These are phyloP conservation scores for Aspergillus nanangensis DNA, from an alignment of 495 filamentous ascomycete genomes.

Conservation along the genomic window DNA sequence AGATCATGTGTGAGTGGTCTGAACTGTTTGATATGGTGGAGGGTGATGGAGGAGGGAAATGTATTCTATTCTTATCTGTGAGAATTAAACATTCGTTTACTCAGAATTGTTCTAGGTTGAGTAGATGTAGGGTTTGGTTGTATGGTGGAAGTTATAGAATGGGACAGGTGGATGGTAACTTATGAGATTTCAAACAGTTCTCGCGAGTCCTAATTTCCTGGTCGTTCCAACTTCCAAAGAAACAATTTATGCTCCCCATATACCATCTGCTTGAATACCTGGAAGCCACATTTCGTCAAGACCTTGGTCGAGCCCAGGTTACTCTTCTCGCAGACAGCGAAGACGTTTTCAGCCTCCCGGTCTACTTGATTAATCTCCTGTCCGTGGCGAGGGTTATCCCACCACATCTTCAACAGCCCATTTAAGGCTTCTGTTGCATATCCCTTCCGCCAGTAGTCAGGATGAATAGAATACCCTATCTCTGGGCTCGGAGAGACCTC, in stretches of 20 bases:
- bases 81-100: too few relatives aligned
- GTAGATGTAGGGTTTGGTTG: too few relatives aligned
- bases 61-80: too few relatives aligned
- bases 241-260: not conserved
- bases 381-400: not conserved
- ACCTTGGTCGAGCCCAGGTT: not conserved
- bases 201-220: too few relatives aligned
- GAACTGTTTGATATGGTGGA: too few relatives aligned
- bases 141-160: too few relatives aligned
- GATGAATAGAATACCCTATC: not conserved
- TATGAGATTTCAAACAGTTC: too few relatives aligned
- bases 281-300: not conserved
- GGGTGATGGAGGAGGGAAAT: too few relatives aligned
- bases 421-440: slow-evolving; percentile 2
- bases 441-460: slow-evolving; percentile 2
- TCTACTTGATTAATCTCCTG: not conserved
- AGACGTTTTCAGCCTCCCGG: not conserved
- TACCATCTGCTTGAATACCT: not conserved
- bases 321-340: not conserved
- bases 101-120: too few relatives aligned
- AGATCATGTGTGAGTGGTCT: too few relatives aligned
- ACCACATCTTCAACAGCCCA: not conserved
- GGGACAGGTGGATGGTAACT: too few relatives aligned
- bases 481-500: not conserved
- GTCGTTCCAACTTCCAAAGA: not conserved